Conservation (phyloP, 2,329 filamentous ascomycete species). For the Hypoxylon sp. region DNA sequence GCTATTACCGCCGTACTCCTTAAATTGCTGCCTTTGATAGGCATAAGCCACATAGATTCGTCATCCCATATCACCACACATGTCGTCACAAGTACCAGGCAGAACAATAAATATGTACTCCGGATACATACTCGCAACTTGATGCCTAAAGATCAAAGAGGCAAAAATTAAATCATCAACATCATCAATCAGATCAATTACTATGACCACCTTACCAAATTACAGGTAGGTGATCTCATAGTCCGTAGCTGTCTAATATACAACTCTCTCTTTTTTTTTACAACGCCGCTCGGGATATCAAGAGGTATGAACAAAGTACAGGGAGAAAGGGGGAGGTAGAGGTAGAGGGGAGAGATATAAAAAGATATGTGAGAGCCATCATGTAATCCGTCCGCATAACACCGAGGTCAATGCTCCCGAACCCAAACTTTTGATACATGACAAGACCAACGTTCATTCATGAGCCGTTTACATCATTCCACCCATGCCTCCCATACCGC, state of each 20-base stretch:
- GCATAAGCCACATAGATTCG: conserved; percentile 35
- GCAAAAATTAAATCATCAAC: not conserved
- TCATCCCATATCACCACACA: conserved; percentile 29
- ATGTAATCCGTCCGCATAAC: conserved; percentile 54
- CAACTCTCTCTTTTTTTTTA: conserved; percentile 42
- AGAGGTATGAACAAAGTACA: conserved; percentile 43
- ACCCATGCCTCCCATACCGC: conserved; percentile 59
- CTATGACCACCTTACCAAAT: conserved; percentile 29
- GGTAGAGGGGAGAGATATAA: conserved; percentile 49
- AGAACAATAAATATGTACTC: conserved; percentile 13
- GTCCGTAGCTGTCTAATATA: conserved; percentile 43
- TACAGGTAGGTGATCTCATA: conserved; percentile 23
- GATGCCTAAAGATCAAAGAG: conserved; percentile 22
- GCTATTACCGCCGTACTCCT: conserved; percentile 1
- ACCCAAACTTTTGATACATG: conserved; percentile 50
- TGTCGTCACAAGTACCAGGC: conserved; percentile 23
- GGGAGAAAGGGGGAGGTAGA: conserved; percentile 34
- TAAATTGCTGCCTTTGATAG: conserved; percentile 15
- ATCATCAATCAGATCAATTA: conserved; percentile 30
- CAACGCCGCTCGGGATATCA: conserved; percentile 48
- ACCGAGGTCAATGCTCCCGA: conserved; percentile 60
- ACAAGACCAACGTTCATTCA: conserved; percentile 35
- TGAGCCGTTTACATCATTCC: conserved; percentile 65
- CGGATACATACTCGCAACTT: conserved; percentile 15
- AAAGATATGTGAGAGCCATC: conserved; percentile 51